A percentile compares a stretch with the other conserved stretches of the same genome.
phyloP scores from a whole-genome alignment of 331 rosid species.

The Malus hybrid region DNA sequence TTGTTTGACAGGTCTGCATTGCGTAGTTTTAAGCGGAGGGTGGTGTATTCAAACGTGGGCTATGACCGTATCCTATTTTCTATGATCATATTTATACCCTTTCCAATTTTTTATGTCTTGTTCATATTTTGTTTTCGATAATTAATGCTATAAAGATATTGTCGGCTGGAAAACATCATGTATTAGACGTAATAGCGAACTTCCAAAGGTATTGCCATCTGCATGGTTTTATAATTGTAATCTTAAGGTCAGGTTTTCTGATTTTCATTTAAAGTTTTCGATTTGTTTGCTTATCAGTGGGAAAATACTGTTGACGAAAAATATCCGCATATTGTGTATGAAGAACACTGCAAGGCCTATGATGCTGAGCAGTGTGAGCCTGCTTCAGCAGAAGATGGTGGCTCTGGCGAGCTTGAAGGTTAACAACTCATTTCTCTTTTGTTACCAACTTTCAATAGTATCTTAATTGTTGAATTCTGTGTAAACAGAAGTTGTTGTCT shows the following conservation, averaged over 20 bases:
- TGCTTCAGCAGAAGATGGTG: slow-evolving; percentile 19
- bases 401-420: slow-evolving; percentile 84
- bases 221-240: slow-evolving; percentile 7
- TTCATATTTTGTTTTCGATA: slow-evolving; percentile 26
- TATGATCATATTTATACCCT: neutral
- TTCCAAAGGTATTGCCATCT: slow-evolving; percentile 63
- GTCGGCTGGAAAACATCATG: slow-evolving; percentile 99
- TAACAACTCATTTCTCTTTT: slow-evolving; percentile 7
- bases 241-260: neutral
- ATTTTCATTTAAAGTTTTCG: neutral
- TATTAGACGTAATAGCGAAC: slow-evolving; percentile 70
- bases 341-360: slow-evolving; percentile 86
- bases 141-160: slow-evolving; percentile 45
- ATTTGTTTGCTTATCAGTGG: slow-evolving; percentile 47
- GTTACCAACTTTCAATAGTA: neutral
- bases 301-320: slow-evolving; percentile 66
- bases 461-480: neutral
- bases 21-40: slow-evolving; percentile 66
- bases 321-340: slow-evolving; percentile 88
- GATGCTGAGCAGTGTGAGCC: slow-evolving; percentile 59
- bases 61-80: slow-evolving; percentile 78
- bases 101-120: neutral
- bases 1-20: slow-evolving; percentile 76
- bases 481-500: neutral
- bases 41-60: slow-evolving; percentile 77